Evolutionary conservation across 306 rosid genomes (phyloP), one percentile per base, ranked within the genome.

Genomic region (Carpinus fangiana): DNA sequence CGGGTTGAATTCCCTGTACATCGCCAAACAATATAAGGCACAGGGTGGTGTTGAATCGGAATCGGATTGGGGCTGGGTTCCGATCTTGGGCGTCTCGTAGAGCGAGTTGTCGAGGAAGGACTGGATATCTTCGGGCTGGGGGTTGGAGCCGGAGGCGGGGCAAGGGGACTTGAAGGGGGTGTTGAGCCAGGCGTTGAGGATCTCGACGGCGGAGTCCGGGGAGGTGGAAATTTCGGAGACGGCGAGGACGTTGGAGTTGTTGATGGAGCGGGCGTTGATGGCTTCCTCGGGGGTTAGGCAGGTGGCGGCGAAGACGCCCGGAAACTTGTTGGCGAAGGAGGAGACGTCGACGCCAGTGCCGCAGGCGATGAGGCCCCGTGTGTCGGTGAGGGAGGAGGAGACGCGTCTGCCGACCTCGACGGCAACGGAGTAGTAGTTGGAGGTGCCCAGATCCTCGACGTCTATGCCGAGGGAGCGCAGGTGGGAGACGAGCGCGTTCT

Each of bases 281-380:
- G 98, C 98, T 0, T 94, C 97, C 8, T 88, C 47, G 43, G 91
- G 76, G 54, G 78, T 73, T 21, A 91, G 89, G 62, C 98, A 92
- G 0, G 93, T 82, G 76, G 91, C 89, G 54, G 98, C 97, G 68
- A 70, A 86, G 3, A 93, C 90, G 55, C 91, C 91, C 8, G 98
- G 96, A 74, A 85, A 92, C 75, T 93, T 92, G 89, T 93, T 93
- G 76, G 98, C 98, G 77, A 92, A 90, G 72, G 92, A 92, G 41
- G 94, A 83, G 76, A 94, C 98, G 14, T 97, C 98, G 62, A 80
- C 86, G 36, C 98, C 98, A 52, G 98, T 94, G 23, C 97, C 97
- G 45, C 98, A 94, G 20, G 91, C 87, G 28, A 94, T 89, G 76
- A 94, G 90, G 45, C 98, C 97, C 12, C 93, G 91, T 50, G 79